phyloP scores from a whole-genome alignment of 140 eudicot genomes.

The Bidens hawaiensis region DNA sequence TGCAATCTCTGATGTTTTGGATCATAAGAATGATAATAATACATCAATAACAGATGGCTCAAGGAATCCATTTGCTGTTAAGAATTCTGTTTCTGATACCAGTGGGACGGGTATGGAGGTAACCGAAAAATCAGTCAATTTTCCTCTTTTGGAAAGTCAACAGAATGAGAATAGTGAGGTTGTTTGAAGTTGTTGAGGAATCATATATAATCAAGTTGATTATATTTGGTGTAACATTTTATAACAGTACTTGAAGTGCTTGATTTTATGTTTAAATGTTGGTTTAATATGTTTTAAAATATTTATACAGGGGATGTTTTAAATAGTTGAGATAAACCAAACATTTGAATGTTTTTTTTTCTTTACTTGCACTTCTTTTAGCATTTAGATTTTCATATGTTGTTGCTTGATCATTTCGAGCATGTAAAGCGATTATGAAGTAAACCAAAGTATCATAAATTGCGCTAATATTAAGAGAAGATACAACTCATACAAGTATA shows the following conservation, averaged over 20 bases:
- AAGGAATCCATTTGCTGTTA: slow-evolving; percentile 36
- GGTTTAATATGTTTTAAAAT: too few relatives aligned
- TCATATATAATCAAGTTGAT: neutral
- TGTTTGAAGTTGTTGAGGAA: slow-evolving; percentile 8
- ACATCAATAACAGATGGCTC: slow-evolving; percentile 10
- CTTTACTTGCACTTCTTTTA: neutral
- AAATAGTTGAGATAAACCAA: too few relatives aligned
- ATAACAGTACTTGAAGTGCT: slow-evolving; percentile 1
- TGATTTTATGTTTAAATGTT: too few relatives aligned
- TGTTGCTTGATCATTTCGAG: too few relatives aligned
- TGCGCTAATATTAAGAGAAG: too few relatives aligned
- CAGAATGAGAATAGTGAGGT: slow-evolving; percentile 15
- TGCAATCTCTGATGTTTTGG: slow-evolving; percentile 17
- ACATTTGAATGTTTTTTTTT: neutral
- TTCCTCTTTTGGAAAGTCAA: slow-evolving; percentile 12
- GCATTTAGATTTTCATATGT: too few relatives aligned
- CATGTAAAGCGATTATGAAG: too few relatives aligned
- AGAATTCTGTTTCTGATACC: slow-evolving; percentile 18
- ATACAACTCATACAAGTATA: too few relatives aligned
- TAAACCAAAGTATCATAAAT: too few relatives aligned
- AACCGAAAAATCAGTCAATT: slow-evolving; percentile 18
- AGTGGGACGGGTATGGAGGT: slow-evolving; percentile 6
- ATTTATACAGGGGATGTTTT: too few relatives aligned
- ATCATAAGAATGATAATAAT: slow-evolving; percentile 1
- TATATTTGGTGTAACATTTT: slow-evolving; percentile 14